Base-by-base conservation (phyloP, 176 grass and related monocot genomes). In the Phoenix dactylifera region DNA sequence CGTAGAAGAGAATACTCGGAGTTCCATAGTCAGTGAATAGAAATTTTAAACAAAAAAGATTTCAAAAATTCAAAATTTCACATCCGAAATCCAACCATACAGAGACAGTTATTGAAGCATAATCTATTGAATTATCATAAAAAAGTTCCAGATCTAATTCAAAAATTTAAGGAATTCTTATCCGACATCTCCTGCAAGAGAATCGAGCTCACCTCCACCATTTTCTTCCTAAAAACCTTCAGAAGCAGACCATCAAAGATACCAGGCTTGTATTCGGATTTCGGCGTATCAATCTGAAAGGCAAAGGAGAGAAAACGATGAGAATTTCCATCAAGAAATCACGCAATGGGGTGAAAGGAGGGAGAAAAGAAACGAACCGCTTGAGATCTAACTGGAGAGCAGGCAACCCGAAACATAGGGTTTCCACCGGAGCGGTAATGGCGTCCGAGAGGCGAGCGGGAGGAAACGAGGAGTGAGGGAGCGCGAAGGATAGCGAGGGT, bases 151-250 rank as follows among this genome's bases (percentile, higher is more conserved):
- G 35, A 44, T 44, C 35, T 14, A 14, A 44, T 44, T 44, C 35
- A 44, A 44, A 44, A 44, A 5, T 6, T 44, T 14, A 9, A 12
- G 35, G 35, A 44, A 44, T 44, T 44, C 7, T 44, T 0, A 12
- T 44, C 7, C 10, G 35, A 44, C 35, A 44, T 44, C 35, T 2
- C 35, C 9, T 14, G 2, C 10, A 44, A 44, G 10, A 44, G 35
- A 14, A 44, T 44, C 35, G 3, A 53, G n/a, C 58, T 62, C 58
- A 72, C 58, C 70, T 72, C 26, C 58, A 72, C 70, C 59, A 72
- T 72, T 62, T 63, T 72, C 49, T 62, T 63, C 50, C 70, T 72
- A 44, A 72, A 72, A 28, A 62, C 63, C 18, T 10, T 4, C 7
- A 54, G 18, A 17, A 72, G 26, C 50, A 54, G 12, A 61, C 44